Evolutionary conservation across 2,329 filamentous ascomycete species (phyloP), one percentile per base, ranked within the genome.

Genomic region (Hortaea werneckii): DNA sequence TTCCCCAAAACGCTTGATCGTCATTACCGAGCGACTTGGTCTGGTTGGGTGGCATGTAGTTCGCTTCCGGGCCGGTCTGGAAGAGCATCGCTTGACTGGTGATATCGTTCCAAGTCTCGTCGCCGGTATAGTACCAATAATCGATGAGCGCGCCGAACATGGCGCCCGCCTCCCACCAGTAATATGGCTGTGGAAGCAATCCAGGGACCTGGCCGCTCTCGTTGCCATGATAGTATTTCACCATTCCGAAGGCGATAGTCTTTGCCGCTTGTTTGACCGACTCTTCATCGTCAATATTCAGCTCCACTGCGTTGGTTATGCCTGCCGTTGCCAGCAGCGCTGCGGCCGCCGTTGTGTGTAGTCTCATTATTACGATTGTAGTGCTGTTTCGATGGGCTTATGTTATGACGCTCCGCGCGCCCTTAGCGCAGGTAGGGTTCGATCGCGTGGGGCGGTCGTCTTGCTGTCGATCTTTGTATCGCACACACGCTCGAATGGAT

Each of bases 151-250:
- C 76, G 50, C 80, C 79, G 72, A 82, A 83, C 66, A 87, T 63
- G 37, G 59, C 62, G n/a, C 63, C 63, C 8, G 78, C 79, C 60
- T 86, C 79, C 82, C 82, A 87, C 82, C 82, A 87, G 70, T 85
- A 85, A 61, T 82, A 83, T 52, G 82, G 82, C 7, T 72, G 63
- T 3, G 79, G 78, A 29, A 88, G 67, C 45, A 75, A 65, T 40
- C 76, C 76, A 6, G 73, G 74, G 13, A 71, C 71, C 6, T 67
- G 65, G 11, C 72, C 73, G 1, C 73, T 68, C 40, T 68, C 54
- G 49, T 78, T 75, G 12, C 76, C 76, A 35, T 63, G 65, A 57
- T 79, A 79, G 53, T 70, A 74, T 12, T 58, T 58, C 64, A 77
- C 68, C 65, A 77, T 70, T 40, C 72, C 70, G 68, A 70, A 64